Conservation (phyloP, 768 basidiomycete species). For the Sporobolomyces roseus region DNA sequence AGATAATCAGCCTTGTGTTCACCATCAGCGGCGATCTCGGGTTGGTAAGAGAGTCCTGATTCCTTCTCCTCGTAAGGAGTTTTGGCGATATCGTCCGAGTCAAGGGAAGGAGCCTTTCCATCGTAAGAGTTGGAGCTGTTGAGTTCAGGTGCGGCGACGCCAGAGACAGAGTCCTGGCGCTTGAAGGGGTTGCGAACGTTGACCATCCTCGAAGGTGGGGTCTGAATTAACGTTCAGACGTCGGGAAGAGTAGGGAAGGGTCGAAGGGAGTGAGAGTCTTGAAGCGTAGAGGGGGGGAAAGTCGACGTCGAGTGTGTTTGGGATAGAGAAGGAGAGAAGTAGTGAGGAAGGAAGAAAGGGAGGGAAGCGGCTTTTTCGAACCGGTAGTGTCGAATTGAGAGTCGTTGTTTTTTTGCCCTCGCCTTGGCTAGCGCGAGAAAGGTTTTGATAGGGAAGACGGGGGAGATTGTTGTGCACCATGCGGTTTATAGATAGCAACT, state of each 20-base stretch:
- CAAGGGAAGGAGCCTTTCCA: slow-evolving; percentile 9
- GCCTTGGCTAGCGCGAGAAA: neutral
- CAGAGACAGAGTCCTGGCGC: slow-evolving; percentile 28
- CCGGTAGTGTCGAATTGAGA: too few relatives aligned
- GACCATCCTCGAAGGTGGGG: too few relatives aligned
- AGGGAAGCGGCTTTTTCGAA: neutral
- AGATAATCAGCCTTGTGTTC: slow-evolving; percentile 19
- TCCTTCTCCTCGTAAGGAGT: slow-evolving; percentile 29
- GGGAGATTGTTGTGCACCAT: neutral
- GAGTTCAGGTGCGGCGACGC: neutral
- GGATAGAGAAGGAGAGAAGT: neutral
- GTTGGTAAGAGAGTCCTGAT: neutral
- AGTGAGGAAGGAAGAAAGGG: neutral
- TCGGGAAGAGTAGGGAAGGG: neutral
- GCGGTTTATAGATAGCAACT: slow-evolving; percentile 7
- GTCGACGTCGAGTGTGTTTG: neutral
- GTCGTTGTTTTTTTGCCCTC: too few relatives aligned
- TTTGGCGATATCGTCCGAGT: slow-evolving; percentile 6
- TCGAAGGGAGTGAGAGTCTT: neutral
- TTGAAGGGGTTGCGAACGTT: slow-evolving; percentile 31
- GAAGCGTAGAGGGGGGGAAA: neutral
- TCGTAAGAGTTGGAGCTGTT: neutral
- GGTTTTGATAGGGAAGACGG: neutral
- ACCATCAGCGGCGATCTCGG: slow-evolving; percentile 1
- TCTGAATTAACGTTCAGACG: neutral